These are phyloP conservation scores for Aspergillus cristatus DNA, from an alignment of 495 filamentous ascomycete species.

Conservation along the genomic window DNA sequence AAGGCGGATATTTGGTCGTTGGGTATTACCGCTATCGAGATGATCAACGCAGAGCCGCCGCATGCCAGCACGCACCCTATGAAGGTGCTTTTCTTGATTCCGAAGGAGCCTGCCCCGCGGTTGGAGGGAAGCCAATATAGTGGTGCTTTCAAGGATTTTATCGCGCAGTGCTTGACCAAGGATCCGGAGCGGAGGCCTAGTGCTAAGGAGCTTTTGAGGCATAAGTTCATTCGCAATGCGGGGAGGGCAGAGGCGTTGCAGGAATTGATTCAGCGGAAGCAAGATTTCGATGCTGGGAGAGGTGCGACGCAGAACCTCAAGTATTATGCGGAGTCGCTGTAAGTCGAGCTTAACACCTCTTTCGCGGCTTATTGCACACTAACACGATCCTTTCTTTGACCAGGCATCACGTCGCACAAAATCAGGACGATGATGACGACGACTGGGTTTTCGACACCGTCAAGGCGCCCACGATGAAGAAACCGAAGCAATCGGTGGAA, in stretches of 20 bases:
- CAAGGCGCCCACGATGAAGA: conserved; percentile 49
- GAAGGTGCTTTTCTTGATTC: conserved; percentile 97
- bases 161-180: conserved; percentile 81
- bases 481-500: conserved; percentile 29
- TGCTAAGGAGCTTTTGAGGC: conserved; percentile 81
- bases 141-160: conserved; percentile 87
- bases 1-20: conserved; percentile 98
- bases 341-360: conserved; percentile 19
- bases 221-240: conserved; percentile 79
- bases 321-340: conserved; percentile 86
- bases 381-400: conserved; percentile 13
- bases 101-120: conserved; percentile 77
- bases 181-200: conserved; percentile 76
- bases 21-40: conserved; percentile 91
- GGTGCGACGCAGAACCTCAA: conserved; percentile 52
- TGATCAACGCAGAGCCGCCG: conserved; percentile 87
- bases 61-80: conserved; percentile 89
- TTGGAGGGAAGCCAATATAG: conserved; percentile 80
- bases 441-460: conserved; percentile 99
- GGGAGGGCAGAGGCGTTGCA: conserved; percentile 76
- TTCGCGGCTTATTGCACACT: conserved; percentile 4
- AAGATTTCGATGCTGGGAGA: conserved; percentile 63
- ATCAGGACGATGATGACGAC: conserved; percentile 57
- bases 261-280: conserved; percentile 78
- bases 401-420: conserved; percentile 50